Percentiles rank a stretch among this genome's conserved stretches.
Evolutionary conservation across 441 rosid species (phyloP).

Genomic region (Populus trichocarpa): DNA sequence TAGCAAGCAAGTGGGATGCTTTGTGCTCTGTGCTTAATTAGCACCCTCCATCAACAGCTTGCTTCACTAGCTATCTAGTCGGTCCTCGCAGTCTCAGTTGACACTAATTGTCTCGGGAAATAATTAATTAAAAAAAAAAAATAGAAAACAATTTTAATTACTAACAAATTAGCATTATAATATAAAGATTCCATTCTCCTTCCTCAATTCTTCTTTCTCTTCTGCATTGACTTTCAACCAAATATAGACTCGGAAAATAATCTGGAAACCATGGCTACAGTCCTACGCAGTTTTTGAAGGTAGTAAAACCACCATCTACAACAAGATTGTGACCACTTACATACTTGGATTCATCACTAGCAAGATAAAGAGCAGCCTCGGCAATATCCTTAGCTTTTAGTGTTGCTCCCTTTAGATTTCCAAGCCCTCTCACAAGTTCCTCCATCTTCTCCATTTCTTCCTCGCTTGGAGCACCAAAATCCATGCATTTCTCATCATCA

Average conservation of each 20-base stretch:
- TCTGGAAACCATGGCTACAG: background rate
- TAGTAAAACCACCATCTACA: slow-evolving; percentile 76
- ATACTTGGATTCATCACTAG: slow-evolving; percentile 75
- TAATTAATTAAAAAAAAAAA: too few species aligned
- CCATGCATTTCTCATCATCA: background rate
- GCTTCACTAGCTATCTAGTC: too few species aligned
- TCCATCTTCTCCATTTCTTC: slow-evolving; percentile 58
- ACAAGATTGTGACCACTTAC: slow-evolving; percentile 85
- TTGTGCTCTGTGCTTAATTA: background rate
- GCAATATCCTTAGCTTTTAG: slow-evolving; percentile 30
- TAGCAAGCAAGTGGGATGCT: background rate
- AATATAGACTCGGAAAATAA: background rate
- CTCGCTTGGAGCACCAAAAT: background rate
- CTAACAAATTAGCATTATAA: background rate
- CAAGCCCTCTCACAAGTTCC: slow-evolving; percentile 62
- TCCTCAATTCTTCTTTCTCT: background rate
- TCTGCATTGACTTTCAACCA: background rate
- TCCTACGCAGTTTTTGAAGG: background rate
- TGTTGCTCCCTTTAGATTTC: slow-evolving; percentile 50
- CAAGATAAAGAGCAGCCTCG: slow-evolving; percentile 22
- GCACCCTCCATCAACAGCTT: background rate
- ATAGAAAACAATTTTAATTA: background rate
- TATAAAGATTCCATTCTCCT: background rate
- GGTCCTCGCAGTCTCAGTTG: background rate
- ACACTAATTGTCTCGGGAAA: background rate